A percentile compares a stretch with the other conserved stretches of the same genome.
Conservation (phyloP, 768 basidiomycete species). For the Termitomyces sp. region DNA sequence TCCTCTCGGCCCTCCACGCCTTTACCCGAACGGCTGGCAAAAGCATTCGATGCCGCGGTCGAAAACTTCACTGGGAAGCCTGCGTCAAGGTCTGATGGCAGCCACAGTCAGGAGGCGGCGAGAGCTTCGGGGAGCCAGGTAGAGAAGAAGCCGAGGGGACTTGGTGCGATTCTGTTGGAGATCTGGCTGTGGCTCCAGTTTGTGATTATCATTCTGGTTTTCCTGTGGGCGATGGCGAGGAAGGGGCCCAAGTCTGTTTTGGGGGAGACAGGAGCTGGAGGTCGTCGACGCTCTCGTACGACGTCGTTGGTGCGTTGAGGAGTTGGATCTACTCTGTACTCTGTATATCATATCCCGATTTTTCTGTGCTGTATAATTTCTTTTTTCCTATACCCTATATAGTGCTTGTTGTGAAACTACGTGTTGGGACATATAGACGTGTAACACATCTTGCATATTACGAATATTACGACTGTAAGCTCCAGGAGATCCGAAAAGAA, state of each 20-base stretch:
- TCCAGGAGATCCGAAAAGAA: background rate
- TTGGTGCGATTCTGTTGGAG: slow-evolving; percentile 57
- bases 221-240: slow-evolving; percentile 79
- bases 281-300: slow-evolving; percentile 24
- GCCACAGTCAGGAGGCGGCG: slow-evolving; percentile 7
- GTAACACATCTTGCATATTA: background rate
- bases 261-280: slow-evolving; percentile 33
- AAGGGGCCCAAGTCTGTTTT: slow-evolving; percentile 72
- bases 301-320: slow-evolving; percentile 12
- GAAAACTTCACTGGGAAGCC: slow-evolving; percentile 32
- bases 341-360: background rate
- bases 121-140: slow-evolving; percentile 11
- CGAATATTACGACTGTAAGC: background rate
- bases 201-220: slow-evolving; percentile 67
- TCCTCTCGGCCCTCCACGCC: slow-evolving; percentile 22
- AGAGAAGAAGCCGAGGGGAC: slow-evolving; percentile 21
- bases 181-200: slow-evolving; percentile 88
- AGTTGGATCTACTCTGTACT: slow-evolving; percentile 1
- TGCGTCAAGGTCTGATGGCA: background rate
- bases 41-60: slow-evolving; percentile 45
- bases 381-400: slow-evolving; percentile 8
- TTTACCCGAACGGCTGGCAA: slow-evolving; percentile 39
- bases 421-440: background rate
- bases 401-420: background rate
- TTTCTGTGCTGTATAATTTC: slow-evolving; percentile 1